Evolutionary conservation across 805 yeast species (phyloP).

Genomic region (Saccharomycopsis javanensis): DNA sequence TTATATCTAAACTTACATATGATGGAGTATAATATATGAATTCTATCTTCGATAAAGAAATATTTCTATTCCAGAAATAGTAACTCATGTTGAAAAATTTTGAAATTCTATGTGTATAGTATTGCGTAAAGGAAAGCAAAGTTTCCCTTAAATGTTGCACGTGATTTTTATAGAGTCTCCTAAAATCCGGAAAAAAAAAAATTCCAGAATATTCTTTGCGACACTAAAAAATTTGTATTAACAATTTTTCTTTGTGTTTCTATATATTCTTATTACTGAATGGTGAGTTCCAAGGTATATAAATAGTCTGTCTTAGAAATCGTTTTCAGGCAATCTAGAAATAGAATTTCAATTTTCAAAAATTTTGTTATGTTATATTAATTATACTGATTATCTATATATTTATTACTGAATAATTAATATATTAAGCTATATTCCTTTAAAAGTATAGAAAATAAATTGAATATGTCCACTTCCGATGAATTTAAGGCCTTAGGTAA

Average conservation of each 20-base stretch:
- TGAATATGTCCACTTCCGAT: constrained; percentile 14
- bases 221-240: not conserved
- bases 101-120: too few relatives aligned
- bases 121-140: not conserved
- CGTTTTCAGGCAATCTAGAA: not conserved
- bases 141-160: not conserved
- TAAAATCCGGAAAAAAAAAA: not conserved
- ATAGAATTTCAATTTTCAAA: not conserved
- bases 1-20: too few relatives aligned
- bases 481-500: constrained; percentile 81
- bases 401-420: too few relatives aligned
- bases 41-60: not conserved
- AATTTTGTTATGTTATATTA: too few relatives aligned
- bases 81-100: not conserved
- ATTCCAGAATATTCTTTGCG: constrained; percentile 2
- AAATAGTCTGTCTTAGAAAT: not conserved
- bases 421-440: too few relatives aligned
- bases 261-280: not conserved
- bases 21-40: too few relatives aligned
- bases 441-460: too few relatives aligned
- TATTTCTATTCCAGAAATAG: not conserved
- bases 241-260: not conserved
- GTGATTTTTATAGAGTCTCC: too few relatives aligned
- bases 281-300: not conserved
- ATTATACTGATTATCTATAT: too few relatives aligned